Base-by-base conservation (phyloP, 2,329 filamentous ascomycete genomes). In the Pseudopithomyces chartarum region DNA sequence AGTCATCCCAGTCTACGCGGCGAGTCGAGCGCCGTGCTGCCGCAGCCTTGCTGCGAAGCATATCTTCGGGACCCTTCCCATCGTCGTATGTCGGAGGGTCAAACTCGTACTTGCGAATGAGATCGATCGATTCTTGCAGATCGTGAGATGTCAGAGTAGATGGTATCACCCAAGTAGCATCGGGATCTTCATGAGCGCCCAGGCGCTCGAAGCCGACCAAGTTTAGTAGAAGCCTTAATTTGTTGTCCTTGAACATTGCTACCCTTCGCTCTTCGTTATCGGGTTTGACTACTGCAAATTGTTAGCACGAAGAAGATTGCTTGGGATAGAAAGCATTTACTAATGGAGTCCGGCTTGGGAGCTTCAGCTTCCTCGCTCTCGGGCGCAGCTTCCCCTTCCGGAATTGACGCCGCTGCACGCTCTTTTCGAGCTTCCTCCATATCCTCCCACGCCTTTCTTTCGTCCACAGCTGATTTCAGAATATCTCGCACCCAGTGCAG, bases 211-310 rank as follows among this genome's bases (percentile, higher is more conserved):
- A 85, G 0, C 90, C 90, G 17, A 89, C 81, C 0, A 95, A 82
- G 1, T 82, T 88, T 84, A 98, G 89, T 3, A 99, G 84, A 1
- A 98, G 86, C 33, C 93, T 89, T 2, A 98, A 83, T 67, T 94
- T 89, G 10, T 90, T 88, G 74, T 98, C 96, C 71, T 92, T 96
- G 80, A 96, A 96, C 77, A 97, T 87, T 23, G 91, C 89, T 20
- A 83, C 84, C 49, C 87, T 87, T 39, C 87, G 86, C 47, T 85
- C 82, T 44, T 90, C 85, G 40, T 84, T 86, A 55, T 89, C 86
- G 0, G 90, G 82, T 49, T 82, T 84, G 60, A 65, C 62, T 6
- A 74, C 65, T 61, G 55, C 7, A 12, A 4, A 1, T 20, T 44
- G 32, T 67, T 64, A 70, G 54, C 39, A 53, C 2, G 65, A 13